Evolutionary conservation across 129 eudicot genomes (phyloP), one percentile per base, ranked within the genome.

Genomic region (Dittrichia graveolens): DNA sequence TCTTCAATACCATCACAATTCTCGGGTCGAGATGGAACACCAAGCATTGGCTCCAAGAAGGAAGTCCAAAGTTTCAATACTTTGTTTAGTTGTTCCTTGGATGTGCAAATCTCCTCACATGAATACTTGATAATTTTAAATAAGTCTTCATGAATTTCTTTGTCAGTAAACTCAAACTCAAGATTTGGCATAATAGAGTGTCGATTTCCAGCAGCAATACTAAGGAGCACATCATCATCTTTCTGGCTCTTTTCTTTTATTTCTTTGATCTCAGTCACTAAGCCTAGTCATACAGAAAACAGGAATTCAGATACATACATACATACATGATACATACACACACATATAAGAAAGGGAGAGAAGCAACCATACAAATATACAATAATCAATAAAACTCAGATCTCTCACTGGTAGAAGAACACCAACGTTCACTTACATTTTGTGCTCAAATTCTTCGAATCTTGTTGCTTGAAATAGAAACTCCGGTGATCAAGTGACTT

Each of bases 381-480:
- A 40, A 61, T 61, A 12, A 69, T 24, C 16, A 55, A 16, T 18
- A 4, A 45, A 70, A 13, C 40, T 53, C 8, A 12, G 40, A 52
- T 53, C 16, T 31, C 31, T 24, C 31, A 24, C 31, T 24, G 2
- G 31, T 24, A 24, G 31, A 0, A 24, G 31, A 69, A 69, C 12
- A 58, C 49, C 34, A 62, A 39, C 24, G 14, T 61, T 4, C 66
- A 82, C 96, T 83, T 75, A 94, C 99, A 74, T 83, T 94, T 94
- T 4, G 85, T 65, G 86, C 93, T 84, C 88, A 94, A 81, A 85
- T 86, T 88, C 97, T 94, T 94, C 37, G 99, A 90, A 81, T 94
- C 99, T 84, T 94, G 99, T 77, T 94, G 99, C 88, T 88, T 94
- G 91, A 94, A 94, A 65, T 94, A 94, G 89, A 94, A 94, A 82